Conservation (phyloP, 495 filamentous ascomycete genomes). For the Penicillium alfredii region DNA sequence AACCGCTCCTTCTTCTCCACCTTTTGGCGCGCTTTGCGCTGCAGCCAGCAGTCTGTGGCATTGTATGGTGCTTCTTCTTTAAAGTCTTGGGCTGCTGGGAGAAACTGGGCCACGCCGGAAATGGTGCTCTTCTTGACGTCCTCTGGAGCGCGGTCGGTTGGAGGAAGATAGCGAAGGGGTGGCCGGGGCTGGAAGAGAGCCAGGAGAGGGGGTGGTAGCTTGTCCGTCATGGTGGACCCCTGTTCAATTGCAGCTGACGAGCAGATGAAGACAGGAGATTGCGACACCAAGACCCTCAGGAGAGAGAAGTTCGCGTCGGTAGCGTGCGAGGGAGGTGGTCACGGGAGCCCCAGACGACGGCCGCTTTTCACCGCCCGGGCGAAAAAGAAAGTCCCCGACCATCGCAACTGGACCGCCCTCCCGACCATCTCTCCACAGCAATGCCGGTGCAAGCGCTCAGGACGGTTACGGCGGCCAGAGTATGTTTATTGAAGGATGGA, state of each 20-base stretch:
- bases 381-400: no score
- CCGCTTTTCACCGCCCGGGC: constrained; percentile 20
- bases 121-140: constrained; percentile 64
- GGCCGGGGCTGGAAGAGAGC: constrained; percentile 92
- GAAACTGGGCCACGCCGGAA: constrained; percentile 63
- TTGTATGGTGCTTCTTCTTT: constrained; percentile 67
- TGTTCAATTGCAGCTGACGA: constrained; percentile 4
- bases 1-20: constrained; percentile 66
- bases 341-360: constrained; percentile 12
- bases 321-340: constrained; percentile 9
- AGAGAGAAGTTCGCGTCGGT: constrained; percentile 17
- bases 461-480: constrained; percentile 34
- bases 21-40: constrained; percentile 73
- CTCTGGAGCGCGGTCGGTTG: constrained; percentile 76
- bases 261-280: constrained; percentile 11
- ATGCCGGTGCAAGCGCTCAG: constrained; percentile 66
- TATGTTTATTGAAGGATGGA: constrained; percentile 14
- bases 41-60: constrained; percentile 88
- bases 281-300: constrained; percentile 17
- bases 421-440: no score
- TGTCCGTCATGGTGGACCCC: constrained; percentile 72
- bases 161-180: constrained; percentile 82
- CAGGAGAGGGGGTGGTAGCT: constrained; percentile 85
- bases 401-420: no score
- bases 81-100: constrained; percentile 63